Evolutionary conservation across 257 asterid genomes (phyloP), one percentile per base, ranked within the genome.

Genomic region (Ligustrum vulgare): DNA sequence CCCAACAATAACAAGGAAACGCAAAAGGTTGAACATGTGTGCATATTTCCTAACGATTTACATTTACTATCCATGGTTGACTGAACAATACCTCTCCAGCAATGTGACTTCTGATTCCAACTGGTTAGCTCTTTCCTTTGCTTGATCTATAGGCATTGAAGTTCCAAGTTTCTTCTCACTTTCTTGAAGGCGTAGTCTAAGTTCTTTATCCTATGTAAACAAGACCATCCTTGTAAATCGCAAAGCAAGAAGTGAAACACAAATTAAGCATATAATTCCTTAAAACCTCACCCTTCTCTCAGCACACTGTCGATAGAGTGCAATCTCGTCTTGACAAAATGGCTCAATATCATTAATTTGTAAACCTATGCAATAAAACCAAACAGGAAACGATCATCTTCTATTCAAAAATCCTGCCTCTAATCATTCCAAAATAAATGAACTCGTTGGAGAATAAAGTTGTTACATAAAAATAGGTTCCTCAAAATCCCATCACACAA

Each of bases 271-370:
- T 12, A 36, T 41, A 71, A 36, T 37, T 36, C 66, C 64, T 72
- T 75, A 72, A 67, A 75, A 74, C 87, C 87, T 77, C 78, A 86
- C 90, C 83, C 90, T 81, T 78, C 77, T 86, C 76, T 81, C 86
- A 13, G 79, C 85, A 79, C 90, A 86, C 75, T 83, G 85, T 43
- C 73, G 76, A 74, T 83, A 86, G 28, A 86, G 66, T 63, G 81
- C 82, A 75, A 86, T 81, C 81, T 86, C 90, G 41, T 86, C 90
- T 76, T 86, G 90, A 73, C 90, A 86, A 78, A 86, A 86, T 77
- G 90, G 99, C 87, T 93, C 99, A 49, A 93, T 84, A 75, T 95
- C 99, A 80, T 95, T 91, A 78, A 95, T 90, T 72, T 95, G 99
- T 75, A 93, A 81, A 76, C 90, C 90, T 86, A 67, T 15, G 72